phyloP scores from a whole-genome alignment of 257 asterid species.

The Buddleja alternifolia region DNA sequence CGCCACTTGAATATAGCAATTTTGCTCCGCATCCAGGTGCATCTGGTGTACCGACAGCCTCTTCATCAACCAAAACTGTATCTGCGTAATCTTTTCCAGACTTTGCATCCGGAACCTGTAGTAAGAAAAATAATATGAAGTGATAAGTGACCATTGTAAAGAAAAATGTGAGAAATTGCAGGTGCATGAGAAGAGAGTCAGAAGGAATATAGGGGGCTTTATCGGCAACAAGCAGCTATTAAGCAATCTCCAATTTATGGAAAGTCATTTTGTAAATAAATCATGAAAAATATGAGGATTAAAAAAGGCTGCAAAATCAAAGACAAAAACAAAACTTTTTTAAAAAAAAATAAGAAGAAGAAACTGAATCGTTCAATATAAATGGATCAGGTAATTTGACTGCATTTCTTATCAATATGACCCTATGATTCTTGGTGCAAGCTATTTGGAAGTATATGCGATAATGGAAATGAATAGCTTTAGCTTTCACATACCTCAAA shows the following conservation, averaged over 20 bases:
- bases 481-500: constrained; percentile 64
- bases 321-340: neutral
- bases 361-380: neutral
- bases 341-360: neutral
- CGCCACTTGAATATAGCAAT: constrained; percentile 44
- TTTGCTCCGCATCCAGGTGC: constrained; percentile 83
- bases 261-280: too few relatives aligned
- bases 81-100: constrained; percentile 49
- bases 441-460: neutral
- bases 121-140: neutral
- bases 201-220: neutral
- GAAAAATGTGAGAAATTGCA: neutral
- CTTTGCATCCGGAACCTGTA: constrained; percentile 79
- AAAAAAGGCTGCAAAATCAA: neutral
- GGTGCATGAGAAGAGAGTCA: neutral
- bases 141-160: neutral
- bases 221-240: neutral
- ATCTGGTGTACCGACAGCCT: constrained; percentile 76
- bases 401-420: neutral
- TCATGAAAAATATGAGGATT: too few relatives aligned
- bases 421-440: constrained; percentile 18
- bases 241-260: neutral
- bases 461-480: constrained; percentile 11
- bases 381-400: neutral
- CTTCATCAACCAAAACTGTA: constrained; percentile 85